Evolutionary conservation across 2,329 filamentous ascomycete genomes (phyloP).

Genomic region (Aspergillus novofumigatus): DNA sequence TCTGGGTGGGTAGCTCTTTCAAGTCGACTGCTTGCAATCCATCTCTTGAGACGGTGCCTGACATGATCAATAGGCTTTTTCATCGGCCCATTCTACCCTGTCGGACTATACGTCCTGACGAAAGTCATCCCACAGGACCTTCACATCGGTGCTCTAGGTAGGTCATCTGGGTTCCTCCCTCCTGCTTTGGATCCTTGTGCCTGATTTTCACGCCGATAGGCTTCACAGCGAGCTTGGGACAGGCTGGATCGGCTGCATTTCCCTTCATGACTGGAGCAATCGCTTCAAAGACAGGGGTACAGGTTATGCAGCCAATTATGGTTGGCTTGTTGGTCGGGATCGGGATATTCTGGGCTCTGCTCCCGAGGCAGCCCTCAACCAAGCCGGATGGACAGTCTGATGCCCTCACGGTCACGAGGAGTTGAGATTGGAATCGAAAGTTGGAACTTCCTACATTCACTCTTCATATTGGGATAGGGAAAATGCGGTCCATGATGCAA

Average conservation of each 20-base stretch:
- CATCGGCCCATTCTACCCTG: constrained; percentile 24
- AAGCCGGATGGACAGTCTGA: background rate
- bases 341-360: constrained; percentile 18
- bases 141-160: constrained; percentile 21
- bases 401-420: background rate
- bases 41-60: background rate
- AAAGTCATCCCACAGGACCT: constrained; percentile 19
- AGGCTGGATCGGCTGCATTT: constrained; percentile 21
- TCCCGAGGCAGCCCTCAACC: constrained; percentile 9
- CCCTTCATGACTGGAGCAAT: constrained; percentile 22
- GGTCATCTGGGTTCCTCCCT: background rate
- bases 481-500: background rate
- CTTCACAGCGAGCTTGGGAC: constrained; percentile 21
- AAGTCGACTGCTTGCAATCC: background rate
- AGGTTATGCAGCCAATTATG: constrained; percentile 24
- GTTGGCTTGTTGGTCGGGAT: constrained; percentile 18
- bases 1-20: constrained; percentile 11
- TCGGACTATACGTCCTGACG: constrained; percentile 21
- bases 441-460: background rate
- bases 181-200: background rate
- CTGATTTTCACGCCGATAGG: constrained; percentile 11
- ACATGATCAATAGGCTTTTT: constrained; percentile 17
- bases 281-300: constrained; percentile 20
- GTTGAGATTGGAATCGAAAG: background rate
- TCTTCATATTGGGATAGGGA: background rate